These are phyloP conservation scores for Yamadazyma sp. DNA, from an alignment of 805 yeast genomes.

Conservation along the genomic window DNA sequence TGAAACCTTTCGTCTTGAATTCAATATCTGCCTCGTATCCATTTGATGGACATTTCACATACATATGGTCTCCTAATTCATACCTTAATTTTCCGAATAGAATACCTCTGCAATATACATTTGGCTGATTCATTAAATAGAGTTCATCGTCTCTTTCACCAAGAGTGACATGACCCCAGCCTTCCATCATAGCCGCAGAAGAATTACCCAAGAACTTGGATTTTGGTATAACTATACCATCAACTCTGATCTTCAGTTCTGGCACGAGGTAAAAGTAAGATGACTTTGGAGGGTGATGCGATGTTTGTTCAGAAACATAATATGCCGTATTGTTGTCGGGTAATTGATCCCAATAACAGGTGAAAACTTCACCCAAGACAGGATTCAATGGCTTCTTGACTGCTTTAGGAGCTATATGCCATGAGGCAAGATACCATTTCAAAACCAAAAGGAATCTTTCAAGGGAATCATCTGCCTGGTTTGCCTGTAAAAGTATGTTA, in stretches of 20 bases:
- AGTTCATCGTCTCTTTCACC: conserved; percentile 63
- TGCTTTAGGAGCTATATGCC: conserved; percentile 99
- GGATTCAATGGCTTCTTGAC: conserved; percentile 97
- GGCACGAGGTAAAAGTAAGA: conserved; percentile 89
- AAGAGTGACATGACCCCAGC: conserved; percentile 69
- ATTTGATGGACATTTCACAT: conserved; percentile 59
- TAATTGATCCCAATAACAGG: conserved; percentile 89
- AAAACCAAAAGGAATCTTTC: conserved; percentile 72
- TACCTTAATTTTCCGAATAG: conserved; percentile 85
- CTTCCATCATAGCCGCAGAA: conserved; percentile 97
- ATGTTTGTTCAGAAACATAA: conserved; percentile 90
- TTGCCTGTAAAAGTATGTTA: conserved; percentile 67
- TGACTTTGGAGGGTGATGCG: conserved; percentile 98
- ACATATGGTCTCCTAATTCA: conserved; percentile 90
- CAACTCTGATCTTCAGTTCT: conserved; percentile 73
- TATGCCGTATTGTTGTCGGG: conserved; percentile 65
- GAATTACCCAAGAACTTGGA: conserved; percentile 92
- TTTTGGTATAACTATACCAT: conserved; percentile 84
- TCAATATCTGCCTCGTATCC: conserved; percentile 77
- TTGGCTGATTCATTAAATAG: conserved; percentile 90
- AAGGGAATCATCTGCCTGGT: conserved; percentile 51
- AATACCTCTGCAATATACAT: conserved; percentile 91
- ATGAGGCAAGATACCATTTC: conserved; percentile 89
- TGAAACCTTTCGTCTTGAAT: conserved; percentile 92
- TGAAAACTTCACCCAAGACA: conserved; percentile 84